A percentile compares a stretch with the other conserved stretches of the same genome.
These are phyloP conservation scores for Cyberlindnera veronae DNA, from an alignment of 805 yeast genomes.

Conservation along the genomic window DNA sequence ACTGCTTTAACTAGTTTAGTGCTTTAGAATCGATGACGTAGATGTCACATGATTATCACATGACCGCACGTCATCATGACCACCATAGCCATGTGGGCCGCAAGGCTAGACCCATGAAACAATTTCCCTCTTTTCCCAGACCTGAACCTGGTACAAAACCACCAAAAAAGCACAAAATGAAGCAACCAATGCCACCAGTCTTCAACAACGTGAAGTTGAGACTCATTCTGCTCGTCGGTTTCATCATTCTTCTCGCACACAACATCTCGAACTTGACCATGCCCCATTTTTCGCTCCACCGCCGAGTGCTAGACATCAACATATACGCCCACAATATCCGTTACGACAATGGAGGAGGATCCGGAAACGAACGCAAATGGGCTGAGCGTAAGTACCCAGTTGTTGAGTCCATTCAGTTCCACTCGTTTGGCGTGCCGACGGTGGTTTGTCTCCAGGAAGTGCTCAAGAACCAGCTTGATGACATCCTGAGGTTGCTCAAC, in stretches of 20 bases:
- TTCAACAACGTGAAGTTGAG: no score
- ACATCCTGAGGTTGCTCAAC: conserved; percentile 34
- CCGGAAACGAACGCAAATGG: conserved; percentile 45
- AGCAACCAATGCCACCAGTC: no score
- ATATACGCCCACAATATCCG: conserved; percentile 45
- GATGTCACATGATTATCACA: no score
- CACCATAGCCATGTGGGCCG: no score
- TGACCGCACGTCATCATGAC: no score
- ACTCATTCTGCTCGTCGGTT: neutral
- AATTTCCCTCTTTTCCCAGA: no score
- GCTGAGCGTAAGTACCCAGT: conserved; percentile 36
- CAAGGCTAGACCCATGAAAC: no score
- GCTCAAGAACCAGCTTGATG: conserved; percentile 42
- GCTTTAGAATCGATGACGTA: no score
- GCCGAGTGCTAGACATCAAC: conserved; percentile 8
- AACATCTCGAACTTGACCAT: conserved; percentile 4
- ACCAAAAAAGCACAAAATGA: no score
- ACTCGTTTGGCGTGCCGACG: conserved; percentile 31
- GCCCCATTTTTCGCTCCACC: neutral
- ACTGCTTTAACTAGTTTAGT: no score
- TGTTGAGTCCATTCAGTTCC: conserved; percentile 38
- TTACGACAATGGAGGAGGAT: conserved; percentile 36
- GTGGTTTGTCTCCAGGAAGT: conserved; percentile 50
- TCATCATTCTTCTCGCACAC: conserved; percentile 6
- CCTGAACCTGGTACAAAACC: no score